These are phyloP conservation scores for Russula olivacea DNA, from an alignment of 768 basidiomycete species.

Conservation along the genomic window DNA sequence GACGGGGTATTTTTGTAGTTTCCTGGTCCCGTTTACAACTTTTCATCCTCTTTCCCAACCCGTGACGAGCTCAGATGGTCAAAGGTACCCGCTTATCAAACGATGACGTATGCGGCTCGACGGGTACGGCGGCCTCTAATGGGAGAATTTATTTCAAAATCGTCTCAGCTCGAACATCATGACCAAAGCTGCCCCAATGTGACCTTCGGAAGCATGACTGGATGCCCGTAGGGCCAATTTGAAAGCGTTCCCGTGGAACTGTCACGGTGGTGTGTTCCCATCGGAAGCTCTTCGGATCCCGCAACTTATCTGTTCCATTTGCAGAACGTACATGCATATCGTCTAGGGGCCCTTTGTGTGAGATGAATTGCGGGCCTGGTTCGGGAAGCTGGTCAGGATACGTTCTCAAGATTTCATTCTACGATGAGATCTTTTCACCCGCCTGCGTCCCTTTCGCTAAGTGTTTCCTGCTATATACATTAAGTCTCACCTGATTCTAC, in stretches of 20 bases:
- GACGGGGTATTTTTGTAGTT: neutral
- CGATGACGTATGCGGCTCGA: conserved; percentile 21
- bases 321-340: neutral
- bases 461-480: neutral
- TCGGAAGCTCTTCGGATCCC: conserved; percentile 3
- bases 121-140: conserved; percentile 5
- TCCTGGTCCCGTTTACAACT: neutral
- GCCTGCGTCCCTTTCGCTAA: neutral
- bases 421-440: neutral
- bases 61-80: neutral
- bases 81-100: conserved; percentile 11
- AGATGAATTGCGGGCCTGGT: neutral
- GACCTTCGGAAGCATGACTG: conserved; percentile 1
- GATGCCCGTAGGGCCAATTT: neutral
- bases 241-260: neutral
- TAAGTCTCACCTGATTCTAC: neutral
- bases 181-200: conserved; percentile 3
- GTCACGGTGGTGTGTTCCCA: neutral
- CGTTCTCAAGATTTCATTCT: neutral
- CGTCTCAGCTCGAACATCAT: neutral
- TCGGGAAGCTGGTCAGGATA: neutral
- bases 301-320: neutral
- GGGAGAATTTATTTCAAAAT: conserved; percentile 6
- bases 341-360: neutral
- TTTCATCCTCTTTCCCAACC: neutral